These are phyloP conservation scores for Fusarium udum DNA, from an alignment of 2,329 filamentous ascomycete species.

Conservation along the genomic window DNA sequence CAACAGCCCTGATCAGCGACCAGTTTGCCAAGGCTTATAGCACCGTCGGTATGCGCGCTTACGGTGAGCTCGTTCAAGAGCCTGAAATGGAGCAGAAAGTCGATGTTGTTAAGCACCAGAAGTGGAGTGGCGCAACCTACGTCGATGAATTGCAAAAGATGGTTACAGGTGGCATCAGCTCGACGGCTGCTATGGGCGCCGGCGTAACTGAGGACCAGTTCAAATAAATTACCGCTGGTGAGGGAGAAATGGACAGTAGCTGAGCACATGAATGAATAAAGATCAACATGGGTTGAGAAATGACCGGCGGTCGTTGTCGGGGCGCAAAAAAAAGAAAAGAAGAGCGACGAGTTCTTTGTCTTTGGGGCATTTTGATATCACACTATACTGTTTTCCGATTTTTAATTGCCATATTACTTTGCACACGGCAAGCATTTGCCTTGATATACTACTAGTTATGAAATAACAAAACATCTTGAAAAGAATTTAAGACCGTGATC, in stretches of 20 bases:
- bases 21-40: slow-evolving; percentile 86
- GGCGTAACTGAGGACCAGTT: slow-evolving; percentile 99
- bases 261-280: background rate
- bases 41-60: slow-evolving; percentile 89
- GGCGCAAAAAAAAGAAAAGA: slow-evolving; percentile 27
- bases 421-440: background rate
- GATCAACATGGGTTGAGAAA: background rate
- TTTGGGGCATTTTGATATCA: slow-evolving; percentile 36
- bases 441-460: background rate
- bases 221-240: slow-evolving; percentile 40
- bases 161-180: slow-evolving; percentile 92
- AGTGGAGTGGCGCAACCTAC: slow-evolving; percentile 96
- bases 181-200: slow-evolving; percentile 95
- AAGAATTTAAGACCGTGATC: background rate
- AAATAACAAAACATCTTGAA: slow-evolving; percentile 12
- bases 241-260: background rate
- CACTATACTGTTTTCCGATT: slow-evolving; percentile 15
- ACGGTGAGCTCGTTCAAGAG: slow-evolving; percentile 97
- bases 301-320: background rate
- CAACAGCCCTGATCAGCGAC: slow-evolving; percentile 90
- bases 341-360: slow-evolving; percentile 1
- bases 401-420: slow-evolving; percentile 7
- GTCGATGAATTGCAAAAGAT: slow-evolving; percentile 96
- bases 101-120: slow-evolving; percentile 98
- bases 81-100: slow-evolving; percentile 91